phyloP scores from a whole-genome alignment of 2,329 filamentous ascomycete genomes.

The Camillea tinctor region DNA sequence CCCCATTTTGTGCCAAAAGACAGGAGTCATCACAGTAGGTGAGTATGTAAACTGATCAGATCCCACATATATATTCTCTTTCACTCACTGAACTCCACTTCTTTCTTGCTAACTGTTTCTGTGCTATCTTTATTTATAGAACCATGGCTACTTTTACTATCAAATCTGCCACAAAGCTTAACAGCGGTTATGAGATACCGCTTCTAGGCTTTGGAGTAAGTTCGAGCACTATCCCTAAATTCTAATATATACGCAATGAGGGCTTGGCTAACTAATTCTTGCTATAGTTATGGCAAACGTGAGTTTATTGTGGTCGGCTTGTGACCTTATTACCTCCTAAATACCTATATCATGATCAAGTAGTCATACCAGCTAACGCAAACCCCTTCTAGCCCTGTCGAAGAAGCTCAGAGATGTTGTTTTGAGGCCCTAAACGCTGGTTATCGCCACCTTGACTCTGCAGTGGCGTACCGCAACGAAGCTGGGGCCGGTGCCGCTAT shows the following conservation, averaged over 20 bases:
- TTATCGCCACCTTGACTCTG: slow-evolving; percentile 58
- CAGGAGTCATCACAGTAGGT: neutral
- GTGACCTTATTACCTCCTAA: neutral
- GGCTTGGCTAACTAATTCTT: too few relatives aligned
- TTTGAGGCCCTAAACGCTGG: slow-evolving; percentile 48
- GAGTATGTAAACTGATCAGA: neutral
- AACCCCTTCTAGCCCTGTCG: slow-evolving; percentile 31
- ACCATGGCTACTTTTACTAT: slow-evolving; percentile 49
- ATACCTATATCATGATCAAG: slow-evolving; percentile 46
- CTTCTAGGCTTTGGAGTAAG: slow-evolving; percentile 54
- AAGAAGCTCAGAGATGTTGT: slow-evolving; percentile 38
- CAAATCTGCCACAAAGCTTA: slow-evolving; percentile 50
- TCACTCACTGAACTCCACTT: neutral
- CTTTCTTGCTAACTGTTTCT: neutral
- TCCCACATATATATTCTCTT: neutral
- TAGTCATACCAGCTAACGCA: slow-evolving; percentile 10
- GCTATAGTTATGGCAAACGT: too few relatives aligned
- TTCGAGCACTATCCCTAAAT: slow-evolving; percentile 3
- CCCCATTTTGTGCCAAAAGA: neutral
- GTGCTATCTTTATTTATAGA: slow-evolving; percentile 5
- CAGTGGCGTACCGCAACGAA: slow-evolving; percentile 52
- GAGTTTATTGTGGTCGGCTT: too few relatives aligned
- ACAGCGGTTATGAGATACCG: slow-evolving; percentile 54
- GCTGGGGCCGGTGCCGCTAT: slow-evolving; percentile 47
- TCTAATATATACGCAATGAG: neutral